Evolutionary conservation across 805 yeast species (phyloP).

Genomic region (Cyberlindnera samutprakarnensis): DNA sequence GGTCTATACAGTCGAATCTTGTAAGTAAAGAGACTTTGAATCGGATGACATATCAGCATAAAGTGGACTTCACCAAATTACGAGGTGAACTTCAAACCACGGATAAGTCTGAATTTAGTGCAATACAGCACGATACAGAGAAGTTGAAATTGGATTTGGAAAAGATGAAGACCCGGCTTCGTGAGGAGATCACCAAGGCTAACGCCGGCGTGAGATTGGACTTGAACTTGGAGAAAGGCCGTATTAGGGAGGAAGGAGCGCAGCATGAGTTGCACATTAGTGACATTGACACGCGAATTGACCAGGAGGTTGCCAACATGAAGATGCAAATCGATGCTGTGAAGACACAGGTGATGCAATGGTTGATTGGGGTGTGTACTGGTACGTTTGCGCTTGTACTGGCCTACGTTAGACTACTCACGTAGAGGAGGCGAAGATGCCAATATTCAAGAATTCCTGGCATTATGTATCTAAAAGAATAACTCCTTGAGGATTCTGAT

Average conservation of each 20-base stretch:
- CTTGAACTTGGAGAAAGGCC: constrained; percentile 86
- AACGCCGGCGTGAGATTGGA: constrained; percentile 89
- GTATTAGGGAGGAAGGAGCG: constrained; percentile 90
- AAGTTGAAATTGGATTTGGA: constrained; percentile 78
- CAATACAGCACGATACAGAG: constrained; percentile 81
- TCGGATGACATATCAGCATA: constrained; percentile 86
- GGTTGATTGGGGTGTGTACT: constrained; percentile 97
- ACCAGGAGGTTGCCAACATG: constrained; percentile 91
- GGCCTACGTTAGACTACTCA: constrained; percentile 81
- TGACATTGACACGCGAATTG: constrained; percentile 91
- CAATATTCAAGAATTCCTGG: background rate
- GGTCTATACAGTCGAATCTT: constrained; percentile 63
- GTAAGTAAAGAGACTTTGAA: constrained; percentile 82
- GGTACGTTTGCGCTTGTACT: constrained; percentile 94
- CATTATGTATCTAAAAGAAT: constrained; percentile 32
- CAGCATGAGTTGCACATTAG: constrained; percentile 89
- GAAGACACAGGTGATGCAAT: constrained; percentile 94
- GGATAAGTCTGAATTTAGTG: constrained; percentile 80
- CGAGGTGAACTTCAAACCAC: constrained; percentile 86
- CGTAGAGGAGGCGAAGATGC: no score
- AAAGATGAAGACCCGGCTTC: constrained; percentile 72
- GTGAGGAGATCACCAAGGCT: constrained; percentile 86
- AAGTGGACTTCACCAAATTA: constrained; percentile 92
- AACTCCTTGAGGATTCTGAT: constrained; percentile 75
- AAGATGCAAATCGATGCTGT: constrained; percentile 93